Evolutionary conservation across 176 grass and related monocot genomes (phyloP).

Genomic region (Oryza rufipogon): DNA sequence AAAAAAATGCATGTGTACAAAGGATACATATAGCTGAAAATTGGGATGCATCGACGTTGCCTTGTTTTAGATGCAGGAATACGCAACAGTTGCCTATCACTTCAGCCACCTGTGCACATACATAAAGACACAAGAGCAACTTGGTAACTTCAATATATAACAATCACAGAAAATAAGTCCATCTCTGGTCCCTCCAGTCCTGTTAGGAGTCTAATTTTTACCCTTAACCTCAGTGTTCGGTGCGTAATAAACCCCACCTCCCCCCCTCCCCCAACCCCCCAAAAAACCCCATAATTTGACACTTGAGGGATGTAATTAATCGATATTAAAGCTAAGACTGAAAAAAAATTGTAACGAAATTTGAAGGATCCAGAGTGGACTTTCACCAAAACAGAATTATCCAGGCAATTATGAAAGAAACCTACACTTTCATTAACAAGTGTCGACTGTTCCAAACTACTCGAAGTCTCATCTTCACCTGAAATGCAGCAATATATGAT

Average conservation of each 20-base stretch:
- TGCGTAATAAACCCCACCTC: not conserved
- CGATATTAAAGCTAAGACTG: not conserved
- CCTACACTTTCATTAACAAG: conserved; percentile 69
- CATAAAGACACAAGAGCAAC: conserved; percentile 13
- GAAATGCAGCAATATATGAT: conserved; percentile 45
- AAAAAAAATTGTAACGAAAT: not conserved
- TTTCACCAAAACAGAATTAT: not conserved
- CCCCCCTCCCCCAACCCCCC: too few species aligned
- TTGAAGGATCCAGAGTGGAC: not conserved
- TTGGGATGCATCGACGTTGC: conserved; percentile 74
- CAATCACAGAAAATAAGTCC: not conserved
- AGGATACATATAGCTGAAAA: conserved; percentile 99
- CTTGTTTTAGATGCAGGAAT: conserved; percentile 86
- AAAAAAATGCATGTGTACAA: conserved; percentile 2
- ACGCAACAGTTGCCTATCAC: conserved; percentile 68
- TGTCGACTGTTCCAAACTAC: conserved; percentile 67
- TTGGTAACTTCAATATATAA: conserved; percentile 13
- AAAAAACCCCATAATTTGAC: too few species aligned
- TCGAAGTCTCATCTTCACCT: conserved; percentile 78
- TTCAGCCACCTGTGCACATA: conserved; percentile 63
- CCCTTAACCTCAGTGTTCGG: not conserved
- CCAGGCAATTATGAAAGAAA: not conserved
- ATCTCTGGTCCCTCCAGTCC: not conserved
- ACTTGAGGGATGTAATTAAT: not conserved
- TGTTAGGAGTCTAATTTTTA: not conserved